Evolutionary conservation across 2,329 filamentous ascomycete species (phyloP), one percentile per base, ranked within the genome.

Genomic region (Fusarium sublunatum): DNA sequence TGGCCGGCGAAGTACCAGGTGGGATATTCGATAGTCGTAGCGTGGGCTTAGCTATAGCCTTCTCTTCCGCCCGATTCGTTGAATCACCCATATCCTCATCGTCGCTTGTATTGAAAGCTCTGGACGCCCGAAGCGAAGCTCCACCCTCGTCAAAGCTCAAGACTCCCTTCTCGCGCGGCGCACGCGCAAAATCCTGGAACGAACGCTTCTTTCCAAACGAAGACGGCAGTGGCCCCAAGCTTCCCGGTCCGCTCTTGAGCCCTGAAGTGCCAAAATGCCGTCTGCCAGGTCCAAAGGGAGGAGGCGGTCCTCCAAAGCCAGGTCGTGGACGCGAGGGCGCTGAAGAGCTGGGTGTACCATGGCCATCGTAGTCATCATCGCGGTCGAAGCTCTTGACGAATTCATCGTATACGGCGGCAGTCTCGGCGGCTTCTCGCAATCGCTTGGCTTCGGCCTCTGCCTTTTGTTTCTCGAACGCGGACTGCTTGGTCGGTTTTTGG

Each of bases 361-460:
- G 57, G n/a, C 58, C 44, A 26, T 63, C 56, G 39, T 83, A 80
- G 36, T 83, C 81, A 25, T 85, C 84, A 34, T 88, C 86, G 59
- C 84, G 81, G 40, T 88, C 88, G 69, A 91, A 91, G 52, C 85
- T 92, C 76, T 94, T 94, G 53, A 95, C 87, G 67, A 97, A 97
- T 65, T 94, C 92, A 68, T 92, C 88, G 75, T 93, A 91, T 1
- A 93, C 92, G 24, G 92, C 92, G 22, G 91, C 91, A 7, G 91
- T 96, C 78, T 97, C 93, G 66, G 90, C 92, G 71, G 90, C 90
- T 76, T 96, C 93, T 67, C 92, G 86, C 68, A 86, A 84, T 57
- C 91, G 88, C 79, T 97, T 97, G 24, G 92, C 92, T 80, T 96
- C 92, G 53, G 91, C 91, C 74, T 96, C 92, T 58, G 91, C 91